Evolutionary conservation across 129 eudicot species (phyloP).

Genomic region (Deinandra increscens): DNA sequence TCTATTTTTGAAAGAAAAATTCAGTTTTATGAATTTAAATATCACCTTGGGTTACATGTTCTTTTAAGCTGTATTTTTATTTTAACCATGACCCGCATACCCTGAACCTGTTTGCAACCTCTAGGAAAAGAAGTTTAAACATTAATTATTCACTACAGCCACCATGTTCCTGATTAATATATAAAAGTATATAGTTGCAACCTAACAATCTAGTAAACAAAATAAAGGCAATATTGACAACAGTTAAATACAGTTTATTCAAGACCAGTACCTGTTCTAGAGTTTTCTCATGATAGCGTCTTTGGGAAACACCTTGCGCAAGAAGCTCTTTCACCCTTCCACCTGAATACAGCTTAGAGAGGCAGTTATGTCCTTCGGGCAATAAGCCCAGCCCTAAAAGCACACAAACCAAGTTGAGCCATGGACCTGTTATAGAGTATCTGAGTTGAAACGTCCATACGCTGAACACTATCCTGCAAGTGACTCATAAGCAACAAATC

Average conservation of each 20-base stretch:
- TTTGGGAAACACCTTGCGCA: conserved; percentile 88
- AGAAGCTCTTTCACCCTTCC: conserved; percentile 92
- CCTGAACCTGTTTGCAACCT: not conserved
- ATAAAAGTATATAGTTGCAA: not conserved
- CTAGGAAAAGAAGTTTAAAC: not conserved
- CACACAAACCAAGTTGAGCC: conserved; percentile 90
- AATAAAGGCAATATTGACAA: not conserved
- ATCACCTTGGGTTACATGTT: not conserved
- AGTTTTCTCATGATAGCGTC: conserved; percentile 81
- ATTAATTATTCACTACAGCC: not conserved
- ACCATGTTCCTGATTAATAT: not conserved
- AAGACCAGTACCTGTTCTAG: conserved; percentile 66
- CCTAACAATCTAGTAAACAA: not conserved
- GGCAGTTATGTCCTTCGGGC: conserved; percentile 70
- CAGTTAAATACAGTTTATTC: not conserved
- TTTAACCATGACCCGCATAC: not conserved
- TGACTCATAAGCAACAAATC: conserved; percentile 92
- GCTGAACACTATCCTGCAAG: conserved; percentile 79
- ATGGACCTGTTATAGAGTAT: conserved; percentile 77
- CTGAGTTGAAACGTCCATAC: conserved; percentile 84
- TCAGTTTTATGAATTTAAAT: not conserved
- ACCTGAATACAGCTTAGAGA: conserved; percentile 85
- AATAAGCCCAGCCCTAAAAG: conserved; percentile 77
- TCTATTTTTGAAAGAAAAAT: too few species aligned
- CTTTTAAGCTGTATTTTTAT: not conserved